Base-by-base conservation (phyloP, 176 grass and related monocot genomes). In the Eremochloa ophiuroides region DNA sequence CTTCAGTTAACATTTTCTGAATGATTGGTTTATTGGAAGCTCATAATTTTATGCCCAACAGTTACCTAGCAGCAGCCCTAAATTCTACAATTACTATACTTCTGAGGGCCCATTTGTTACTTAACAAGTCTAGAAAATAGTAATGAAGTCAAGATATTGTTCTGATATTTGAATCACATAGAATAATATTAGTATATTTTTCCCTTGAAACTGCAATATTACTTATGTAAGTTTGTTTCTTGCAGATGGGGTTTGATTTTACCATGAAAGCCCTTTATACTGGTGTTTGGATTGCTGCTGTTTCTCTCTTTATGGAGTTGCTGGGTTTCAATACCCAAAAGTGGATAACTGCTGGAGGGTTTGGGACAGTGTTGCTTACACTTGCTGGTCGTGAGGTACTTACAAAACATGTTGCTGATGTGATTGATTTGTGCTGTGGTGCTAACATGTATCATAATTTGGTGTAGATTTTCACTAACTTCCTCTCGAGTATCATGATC, bases 381-480 rank as follows among this genome's bases (percentile, higher is more conserved):
- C 96, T 99, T 85, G 93, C 96, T 91, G 91, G 96, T 38, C 96
- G 93, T 71, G 96, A 95, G 93, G 96, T 99, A 99, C 64, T 80
- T 80, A 41, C 13, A 35, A 33, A 79, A 44, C 73, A 16, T 40
- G 35, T 63, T 66, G 44, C 34, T 82, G 65, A 5, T 69, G 78
- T 58, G 40, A 69, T 67, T 56, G 65, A 55, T 62, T 74, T 84
- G 40, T 63, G 22, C 22, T 39, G 37, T 66, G 16, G 30, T 62
- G 47, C 40, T 91, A 44, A 79, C 69, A 75, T 5, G 18, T 69
- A 42, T 83, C 15, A 60, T 62, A 67, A 41, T 86, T 22, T 30
- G 8, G 37, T 80, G 66, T 85, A 95, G 96, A 99, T 99, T 79
- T 99, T 99, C 56, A 99, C 93, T 13, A 99, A 99, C 68, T 99